Base-by-base conservation (phyloP, 1,284 basidiomycete species). In the Schizophyllum amplum region DNA sequence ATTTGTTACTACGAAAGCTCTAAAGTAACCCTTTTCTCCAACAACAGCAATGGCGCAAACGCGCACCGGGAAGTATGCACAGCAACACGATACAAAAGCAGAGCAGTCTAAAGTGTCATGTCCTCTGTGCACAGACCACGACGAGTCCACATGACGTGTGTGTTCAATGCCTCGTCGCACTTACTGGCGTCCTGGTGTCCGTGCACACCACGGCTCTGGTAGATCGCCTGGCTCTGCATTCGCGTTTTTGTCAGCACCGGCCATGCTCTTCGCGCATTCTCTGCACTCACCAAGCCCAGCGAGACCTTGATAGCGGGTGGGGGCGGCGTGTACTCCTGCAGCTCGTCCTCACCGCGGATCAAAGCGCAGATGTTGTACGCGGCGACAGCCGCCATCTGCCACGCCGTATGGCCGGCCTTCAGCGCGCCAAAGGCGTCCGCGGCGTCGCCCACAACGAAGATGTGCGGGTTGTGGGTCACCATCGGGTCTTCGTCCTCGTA, bases 251-350 rank as follows among this genome's bases (percentile, higher is more conserved):
- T 9, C 11, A 17, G 33, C 33, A 17, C 17, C 17, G 17, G 33
- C 33, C 3, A 4, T 3, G 17, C 33, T 3, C 13, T 33, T 3
- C 33, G 7, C 17, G 33, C 13, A 42, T 3, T 42, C 3, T 42
- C 11, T 42, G 33, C 33, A 73, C 76, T 59, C 55, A 80, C 78
- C 24, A 86, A 66, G 1, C 87, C 87, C 24, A 90, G 74, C 0
- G 86, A 82, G 15, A 90, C 75, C 69, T 88, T 88, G 74, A 90
- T 89, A 52, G 77, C 81, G 4, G 84, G 84, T n/a, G 74, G 66
- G 4, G 77, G 75, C 13, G 80, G 79, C 7, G 65, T 72, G 67
- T 89, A 89, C 13, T 54, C 66, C 60, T 85, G 82, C 25, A 92
- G 65, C 52, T 71, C 66, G 42, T 27, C 26, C 20, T 55, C 42